Base-by-base conservation (phyloP, 2,329 filamentous ascomycete species). In the Ascochyta lentis region DNA sequence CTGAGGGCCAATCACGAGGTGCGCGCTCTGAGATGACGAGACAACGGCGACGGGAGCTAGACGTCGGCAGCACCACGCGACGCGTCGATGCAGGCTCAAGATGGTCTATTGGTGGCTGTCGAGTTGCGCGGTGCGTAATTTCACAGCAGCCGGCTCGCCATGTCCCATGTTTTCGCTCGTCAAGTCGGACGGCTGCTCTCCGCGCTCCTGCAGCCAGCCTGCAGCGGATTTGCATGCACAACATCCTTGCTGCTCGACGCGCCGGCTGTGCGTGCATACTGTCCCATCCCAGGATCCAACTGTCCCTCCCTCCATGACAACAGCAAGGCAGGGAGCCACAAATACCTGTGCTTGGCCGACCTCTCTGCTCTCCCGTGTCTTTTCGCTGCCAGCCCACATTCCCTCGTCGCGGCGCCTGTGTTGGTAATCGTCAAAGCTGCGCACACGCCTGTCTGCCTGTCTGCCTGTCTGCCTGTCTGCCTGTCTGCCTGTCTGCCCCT, bases 221-320 rank as follows among this genome's bases (percentile, higher is more conserved):
- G 38, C 46, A 27, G 38, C 31, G 42, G 26, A 22, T 26, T 49
- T 31, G 10, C 29, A 13, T 13, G 37, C 40, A 42, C 15, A 15
- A 44, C 16, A 61, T 58, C 60, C 63, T 58, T 61, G 61, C 57
- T 56, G 45, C 26, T 61, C 41, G 50, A 64, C 59, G 55, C 61
- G 60, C 61, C 61, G 44, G 26, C 61, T 61, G 58, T 26, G 61
- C 29, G 13, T 31, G 12, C 29, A 29, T 10, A 29, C 27, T 10
- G 12, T 29, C 27, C 26, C 59, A 45, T 46, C 23, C 5, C 8
- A 26, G 24, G 8, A 6, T 4, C 41, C 53, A 50, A 13, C 48
- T 48, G 49, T 53, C 61, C 46, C 56, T 53, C 61, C 39, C 54
- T 54, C 63, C 46, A 58, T 60, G 55, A 64, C 59, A 64, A 65